Evolutionary conservation across 1,284 basidiomycete genomes (phyloP).

Genomic region (Schizophyllum commune): DNA sequence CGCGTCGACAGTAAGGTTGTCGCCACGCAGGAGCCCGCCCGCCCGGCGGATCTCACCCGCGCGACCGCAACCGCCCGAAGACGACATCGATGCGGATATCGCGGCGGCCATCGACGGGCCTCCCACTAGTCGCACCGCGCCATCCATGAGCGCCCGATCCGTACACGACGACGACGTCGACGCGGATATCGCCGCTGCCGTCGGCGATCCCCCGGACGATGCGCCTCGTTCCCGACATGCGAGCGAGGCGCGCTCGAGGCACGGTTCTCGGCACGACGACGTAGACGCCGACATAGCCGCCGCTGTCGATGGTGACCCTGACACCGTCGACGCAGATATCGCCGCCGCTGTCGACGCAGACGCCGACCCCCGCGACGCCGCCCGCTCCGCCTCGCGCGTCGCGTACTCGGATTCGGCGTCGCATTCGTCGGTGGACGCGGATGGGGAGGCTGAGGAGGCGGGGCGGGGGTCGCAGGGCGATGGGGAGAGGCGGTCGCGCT

Average conservation of each 20-base stretch:
- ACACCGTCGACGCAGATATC: not conserved
- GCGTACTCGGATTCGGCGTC: not conserved
- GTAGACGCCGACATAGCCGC: not conserved
- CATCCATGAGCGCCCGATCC: conserved; percentile 5
- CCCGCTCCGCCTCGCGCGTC: not conserved
- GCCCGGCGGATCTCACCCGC: too few relatives aligned
- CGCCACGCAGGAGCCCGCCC: not conserved
- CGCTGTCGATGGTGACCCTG: conserved; percentile 4
- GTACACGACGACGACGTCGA: conserved; percentile 6
- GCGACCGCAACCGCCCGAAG: not conserved
- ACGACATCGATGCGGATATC: not conserved
- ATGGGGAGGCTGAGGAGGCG: not conserved
- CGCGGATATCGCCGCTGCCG: conserved; percentile 10
- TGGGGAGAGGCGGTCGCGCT: too few relatives aligned
- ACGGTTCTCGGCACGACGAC: not conserved
- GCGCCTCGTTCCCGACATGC: not conserved
- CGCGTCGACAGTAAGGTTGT: not conserved
- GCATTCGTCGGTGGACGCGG: not conserved
- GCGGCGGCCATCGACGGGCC: not conserved
- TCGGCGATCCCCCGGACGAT: conserved; percentile 8
- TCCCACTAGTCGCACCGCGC: too few relatives aligned
- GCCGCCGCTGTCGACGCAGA: not conserved
- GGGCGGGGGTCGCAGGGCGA: too few relatives aligned
- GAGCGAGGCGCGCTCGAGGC: conserved; percentile 7
- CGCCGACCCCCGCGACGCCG: not conserved